These are phyloP conservation scores for Plasmodium coatneyi DNA, from an alignment of 169 alveolate genomes.

Conservation along the genomic window DNA sequence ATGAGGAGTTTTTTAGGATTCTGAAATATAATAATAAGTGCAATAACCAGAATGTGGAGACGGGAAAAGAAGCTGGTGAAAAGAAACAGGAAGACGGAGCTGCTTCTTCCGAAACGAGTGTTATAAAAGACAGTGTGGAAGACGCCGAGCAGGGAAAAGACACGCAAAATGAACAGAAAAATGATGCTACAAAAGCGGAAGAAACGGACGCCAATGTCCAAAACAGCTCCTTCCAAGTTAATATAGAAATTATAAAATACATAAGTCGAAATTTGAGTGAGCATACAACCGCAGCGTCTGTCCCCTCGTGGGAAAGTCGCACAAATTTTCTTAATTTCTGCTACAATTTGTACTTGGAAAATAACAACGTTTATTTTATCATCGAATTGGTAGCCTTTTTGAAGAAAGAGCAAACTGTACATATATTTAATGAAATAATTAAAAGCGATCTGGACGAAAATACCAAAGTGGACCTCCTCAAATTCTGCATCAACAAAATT, in stretches of 20 bases:
- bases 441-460: constrained; percentile 63
- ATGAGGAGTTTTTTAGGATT: constrained; percentile 70
- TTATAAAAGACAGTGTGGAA: neutral
- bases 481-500: constrained; percentile 48
- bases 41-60: neutral
- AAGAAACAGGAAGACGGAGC: neutral
- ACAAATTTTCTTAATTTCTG: constrained; percentile 49
- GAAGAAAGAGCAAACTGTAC: constrained; percentile 53
- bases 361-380: constrained; percentile 52
- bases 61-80: neutral
- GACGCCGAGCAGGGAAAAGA: neutral
- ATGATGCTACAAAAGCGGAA: neutral
- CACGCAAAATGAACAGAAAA: neutral
- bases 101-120: neutral
- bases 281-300: neutral
- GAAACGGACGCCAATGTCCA: neutral
- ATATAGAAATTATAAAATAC: constrained; percentile 69
- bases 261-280: constrained; percentile 41
- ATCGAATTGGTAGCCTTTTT: constrained; percentile 61
- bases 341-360: constrained; percentile 64
- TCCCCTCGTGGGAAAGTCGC: constrained; percentile 26
- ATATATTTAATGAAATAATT: constrained; percentile 69
- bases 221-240: constrained; percentile 42
- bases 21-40: constrained; percentile 48
- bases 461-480: constrained; percentile 57